phyloP scores from a whole-genome alignment of 192 early-diverging fungal genomes.

The Rhizophlyctis rosea region DNA sequence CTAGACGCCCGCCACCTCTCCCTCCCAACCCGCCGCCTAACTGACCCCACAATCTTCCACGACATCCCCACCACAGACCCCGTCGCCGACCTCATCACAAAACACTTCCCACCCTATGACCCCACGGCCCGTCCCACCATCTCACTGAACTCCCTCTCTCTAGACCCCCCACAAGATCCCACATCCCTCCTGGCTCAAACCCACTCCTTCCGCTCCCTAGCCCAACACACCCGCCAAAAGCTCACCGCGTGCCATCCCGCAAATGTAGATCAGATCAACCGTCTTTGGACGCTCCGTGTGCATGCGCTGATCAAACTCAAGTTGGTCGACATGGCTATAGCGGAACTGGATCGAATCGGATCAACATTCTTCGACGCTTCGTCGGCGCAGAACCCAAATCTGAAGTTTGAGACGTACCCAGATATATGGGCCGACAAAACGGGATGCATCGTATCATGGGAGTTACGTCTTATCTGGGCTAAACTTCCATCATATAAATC shows the following conservation, averaged over 20 bases:
- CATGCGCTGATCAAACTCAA: slow-evolving; percentile 32
- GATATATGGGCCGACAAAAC: slow-evolving; percentile 15
- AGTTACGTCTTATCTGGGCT: slow-evolving; percentile 18
- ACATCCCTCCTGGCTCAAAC: slow-evolving; percentile 23
- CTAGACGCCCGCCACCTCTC: slow-evolving; percentile 2
- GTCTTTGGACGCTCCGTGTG: slow-evolving; percentile 35
- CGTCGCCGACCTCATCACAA: slow-evolving; percentile 33
- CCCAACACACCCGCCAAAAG: slow-evolving; percentile 18
- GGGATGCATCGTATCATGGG: slow-evolving; percentile 35
- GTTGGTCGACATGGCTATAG: slow-evolving; percentile 29
- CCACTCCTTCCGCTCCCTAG: slow-evolving; percentile 36
- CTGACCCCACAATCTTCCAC: slow-evolving; percentile 30
- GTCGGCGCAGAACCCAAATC: slow-evolving; percentile 11
- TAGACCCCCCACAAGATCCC: slow-evolving; percentile 21
- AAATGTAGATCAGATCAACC: slow-evolving; percentile 29
- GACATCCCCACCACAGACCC: slow-evolving; percentile 39
- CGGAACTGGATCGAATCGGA: slow-evolving; percentile 29
- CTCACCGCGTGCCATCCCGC: slow-evolving; percentile 33
- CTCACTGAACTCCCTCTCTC: slow-evolving; percentile 19
- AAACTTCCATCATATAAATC: slow-evolving; percentile 10
- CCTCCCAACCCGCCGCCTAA: slow-evolving; percentile 40
- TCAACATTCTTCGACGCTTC: too few species aligned
- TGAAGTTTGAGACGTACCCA: slow-evolving; percentile 26
- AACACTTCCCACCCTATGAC: slow-evolving; percentile 23
- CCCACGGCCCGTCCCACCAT: slow-evolving; percentile 13